A percentile compares a stretch with the other conserved stretches of the same genome.
These are phyloP conservation scores for Irpex sp. DNA, from an alignment of 1,284 basidiomycete species.

Conservation along the genomic window DNA sequence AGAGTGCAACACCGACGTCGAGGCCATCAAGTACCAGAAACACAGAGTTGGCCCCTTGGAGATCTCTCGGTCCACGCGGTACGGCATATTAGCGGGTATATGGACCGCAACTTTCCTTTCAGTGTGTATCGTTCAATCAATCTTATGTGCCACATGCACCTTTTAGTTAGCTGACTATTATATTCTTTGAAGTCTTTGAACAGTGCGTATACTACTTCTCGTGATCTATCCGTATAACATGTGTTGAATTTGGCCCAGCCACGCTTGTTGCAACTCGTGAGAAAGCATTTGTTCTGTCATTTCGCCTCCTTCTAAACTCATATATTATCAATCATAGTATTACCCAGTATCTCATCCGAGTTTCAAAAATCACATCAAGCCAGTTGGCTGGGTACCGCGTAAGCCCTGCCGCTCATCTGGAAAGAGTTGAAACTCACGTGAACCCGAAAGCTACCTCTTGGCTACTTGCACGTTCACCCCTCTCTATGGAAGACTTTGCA, in stretches of 20 bases:
- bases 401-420: slow-evolving; percentile 20
- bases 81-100: slow-evolving; percentile 62
- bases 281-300: slow-evolving; percentile 13
- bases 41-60: slow-evolving; percentile 47
- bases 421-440: background rate
- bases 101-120: slow-evolving; percentile 70
- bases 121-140: slow-evolving; percentile 36
- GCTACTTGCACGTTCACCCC: slow-evolving; percentile 82
- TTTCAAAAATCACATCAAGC: slow-evolving; percentile 77
- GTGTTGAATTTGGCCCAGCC: slow-evolving; percentile 21
- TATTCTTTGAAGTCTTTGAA: slow-evolving; percentile 49
- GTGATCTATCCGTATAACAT: slow-evolving; percentile 2
- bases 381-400: slow-evolving; percentile 80
- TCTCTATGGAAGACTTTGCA: slow-evolving; percentile 74
- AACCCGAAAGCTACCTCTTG: slow-evolving; percentile 60
- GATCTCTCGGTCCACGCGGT: slow-evolving; percentile 51
- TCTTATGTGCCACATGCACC: background rate
- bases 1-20: background rate
- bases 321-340: slow-evolving; percentile 38
- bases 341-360: slow-evolving; percentile 77
- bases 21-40: slow-evolving; percentile 1
- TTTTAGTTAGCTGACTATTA: slow-evolving; percentile 2
- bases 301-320: slow-evolving; percentile 1
- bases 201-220: slow-evolving; percentile 35
- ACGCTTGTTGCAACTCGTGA: slow-evolving; percentile 56